phyloP scores from a whole-genome alignment of 805 yeast genomes.

The Ogataea sp. region DNA sequence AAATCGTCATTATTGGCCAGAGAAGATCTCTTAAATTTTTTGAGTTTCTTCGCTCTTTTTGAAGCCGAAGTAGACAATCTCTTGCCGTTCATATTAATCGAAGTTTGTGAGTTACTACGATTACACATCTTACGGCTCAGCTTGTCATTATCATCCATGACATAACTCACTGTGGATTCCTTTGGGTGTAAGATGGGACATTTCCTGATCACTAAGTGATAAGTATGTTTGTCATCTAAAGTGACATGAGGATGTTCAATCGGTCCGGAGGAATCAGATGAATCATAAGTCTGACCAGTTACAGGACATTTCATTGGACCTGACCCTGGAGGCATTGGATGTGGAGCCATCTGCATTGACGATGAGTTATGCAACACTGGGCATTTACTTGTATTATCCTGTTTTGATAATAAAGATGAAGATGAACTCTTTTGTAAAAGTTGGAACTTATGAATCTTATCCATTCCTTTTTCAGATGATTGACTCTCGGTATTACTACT shows the following conservation, averaged over 20 bases:
- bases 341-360: not conserved
- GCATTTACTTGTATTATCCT: constrained; percentile 15
- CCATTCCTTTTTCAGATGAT: too few species aligned
- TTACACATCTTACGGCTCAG: not conserved
- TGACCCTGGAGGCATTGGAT: not conserved
- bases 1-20: not conserved
- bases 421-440: not conserved
- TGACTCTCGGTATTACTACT: not conserved
- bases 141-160: not conserved
- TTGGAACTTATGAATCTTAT: not conserved
- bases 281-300: constrained; percentile 9
- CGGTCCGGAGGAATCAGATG: not conserved
- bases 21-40: not conserved
- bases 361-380: constrained; percentile 1
- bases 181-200: constrained; percentile 22
- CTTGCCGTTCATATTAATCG: not conserved
- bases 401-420: too few species aligned
- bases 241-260: not conserved
- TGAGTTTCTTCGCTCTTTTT: not conserved
- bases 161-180: constrained; percentile 10
- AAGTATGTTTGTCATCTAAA: not conserved
- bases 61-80: not conserved
- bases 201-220: constrained; percentile 9
- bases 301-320: constrained; percentile 9
- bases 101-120: not conserved